Evolutionary conservation across 192 early-diverging fungal genomes (phyloP), one percentile per base, ranked within the genome.

Genomic region (Dissophora ornata): DNA sequence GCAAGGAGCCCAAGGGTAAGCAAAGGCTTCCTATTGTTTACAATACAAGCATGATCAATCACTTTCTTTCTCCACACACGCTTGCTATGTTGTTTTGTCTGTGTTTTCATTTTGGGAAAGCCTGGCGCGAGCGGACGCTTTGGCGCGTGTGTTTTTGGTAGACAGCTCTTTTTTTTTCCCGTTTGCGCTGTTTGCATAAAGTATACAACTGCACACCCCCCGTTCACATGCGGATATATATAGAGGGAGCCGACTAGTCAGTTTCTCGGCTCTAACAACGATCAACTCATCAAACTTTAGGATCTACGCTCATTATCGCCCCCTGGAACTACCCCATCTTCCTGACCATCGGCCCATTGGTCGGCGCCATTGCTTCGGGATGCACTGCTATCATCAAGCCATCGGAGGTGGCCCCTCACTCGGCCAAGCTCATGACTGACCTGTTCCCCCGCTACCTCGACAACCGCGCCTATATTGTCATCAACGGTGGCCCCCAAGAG

Each of bases 341-440:
- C 40, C 82, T 98, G 19, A 38, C 84, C 22, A 58, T 97, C 9
- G 69, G 83, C 21, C 96, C 97, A 8, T 55, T 96, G 34, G 85
- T 91, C 13, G 90, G 91, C 15, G 95, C 95, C 25, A 85, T 98
- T 61, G 95, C 95, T 18, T 95, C 93, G 11, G 97, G 97, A 25
- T 96, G 95, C 84, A 89, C 90, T 1, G 93, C 84, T 6, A 73
- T 92, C 4, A 29, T 91, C 16, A 94, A 94, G 88, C 95, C 93
- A 13, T 95, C 94, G 5, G 97, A 98, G 86, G 68, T 95, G 1
- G 67, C 94, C 1, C 57, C 80, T 12, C 83, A 94, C 63, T 80
- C 89, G 2, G 91, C 94, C 7, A 71, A 81, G 15, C 70, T 90
- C 32, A 49, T 97, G 15, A 81, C 86, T 8, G 79, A 89, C 4